A percentile compares a stretch with the other conserved stretches of the same genome.
phyloP scores from a whole-genome alignment of 805 yeast species.

The Candida namnaoensis region DNA sequence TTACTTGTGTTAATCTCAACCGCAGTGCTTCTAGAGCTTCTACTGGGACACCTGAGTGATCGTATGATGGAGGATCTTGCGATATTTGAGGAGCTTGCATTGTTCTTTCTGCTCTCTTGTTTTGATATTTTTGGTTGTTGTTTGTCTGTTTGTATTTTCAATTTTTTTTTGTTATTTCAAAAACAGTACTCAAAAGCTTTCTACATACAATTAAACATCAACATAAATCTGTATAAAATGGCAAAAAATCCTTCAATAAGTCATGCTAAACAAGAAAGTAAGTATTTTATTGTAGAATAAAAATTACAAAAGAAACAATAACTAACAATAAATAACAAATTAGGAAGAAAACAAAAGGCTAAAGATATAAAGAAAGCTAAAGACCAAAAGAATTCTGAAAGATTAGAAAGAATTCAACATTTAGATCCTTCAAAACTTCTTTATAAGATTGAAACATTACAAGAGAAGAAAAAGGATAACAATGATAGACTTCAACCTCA shows the following conservation, averaged over 20 bases:
- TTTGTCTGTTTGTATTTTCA: background rate
- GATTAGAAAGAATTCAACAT: slow-evolving; percentile 15
- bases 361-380: slow-evolving; percentile 17
- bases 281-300: background rate
- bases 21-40: slow-evolving; percentile 56
- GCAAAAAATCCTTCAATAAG: background rate
- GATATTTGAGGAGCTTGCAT: slow-evolving; percentile 11
- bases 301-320: too few relatives aligned
- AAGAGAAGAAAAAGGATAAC: slow-evolving; percentile 16
- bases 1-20: slow-evolving; percentile 48
- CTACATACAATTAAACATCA: too few relatives aligned
- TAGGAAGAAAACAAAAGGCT: slow-evolving; percentile 18
- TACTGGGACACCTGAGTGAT: slow-evolving; percentile 43
- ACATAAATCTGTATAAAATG: background rate
- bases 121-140: background rate
- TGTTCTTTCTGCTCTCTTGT: background rate
- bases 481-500: slow-evolving; percentile 27
- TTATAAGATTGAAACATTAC: slow-evolving; percentile 13
- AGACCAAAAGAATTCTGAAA: slow-evolving; percentile 12
- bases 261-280: slow-evolving; percentile 8
- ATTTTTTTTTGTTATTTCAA: too few relatives aligned
- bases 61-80: slow-evolving; percentile 11
- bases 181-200: too few relatives aligned
- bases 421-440: slow-evolving; percentile 14
- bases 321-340: background rate